phyloP scores from a whole-genome alignment of 108 stramenopile species.

The Pseudonitzschia multiseries region DNA sequence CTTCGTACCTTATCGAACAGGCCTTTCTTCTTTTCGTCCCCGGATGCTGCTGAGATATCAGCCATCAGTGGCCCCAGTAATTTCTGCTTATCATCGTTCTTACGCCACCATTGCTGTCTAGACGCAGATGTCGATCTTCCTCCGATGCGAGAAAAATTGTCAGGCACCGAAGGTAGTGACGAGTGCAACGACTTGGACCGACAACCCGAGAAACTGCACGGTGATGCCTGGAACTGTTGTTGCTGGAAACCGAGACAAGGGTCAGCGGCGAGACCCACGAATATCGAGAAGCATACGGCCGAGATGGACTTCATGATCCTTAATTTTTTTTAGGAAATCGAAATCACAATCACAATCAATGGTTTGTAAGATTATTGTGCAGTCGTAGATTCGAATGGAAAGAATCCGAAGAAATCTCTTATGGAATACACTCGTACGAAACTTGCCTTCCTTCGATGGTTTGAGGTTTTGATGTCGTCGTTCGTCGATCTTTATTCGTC shows the following conservation, averaged over 20 bases:
- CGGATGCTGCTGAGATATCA: background rate
- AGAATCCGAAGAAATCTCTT: no score
- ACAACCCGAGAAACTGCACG: conserved; percentile 2
- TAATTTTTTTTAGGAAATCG: no score
- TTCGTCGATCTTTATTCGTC: no score
- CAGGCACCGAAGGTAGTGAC: background rate
- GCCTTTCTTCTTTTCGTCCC: conserved; percentile 4
- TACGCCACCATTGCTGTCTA: conserved; percentile 1
- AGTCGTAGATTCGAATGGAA: no score
- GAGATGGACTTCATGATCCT: background rate
- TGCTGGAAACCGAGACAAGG: conserved; percentile 6
- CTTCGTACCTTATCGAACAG: conserved; percentile 9
- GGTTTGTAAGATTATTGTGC: no score
- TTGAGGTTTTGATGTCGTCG: no score
- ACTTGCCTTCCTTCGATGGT: no score
- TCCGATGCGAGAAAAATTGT: conserved; percentile 1
- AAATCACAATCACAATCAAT: no score
- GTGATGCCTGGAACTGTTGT: background rate
- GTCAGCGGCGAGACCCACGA: background rate
- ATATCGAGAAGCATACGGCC: background rate
- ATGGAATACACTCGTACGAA: no score
- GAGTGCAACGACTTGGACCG: conserved; percentile 5
- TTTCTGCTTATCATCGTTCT: conserved; percentile 7
- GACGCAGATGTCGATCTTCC: background rate
- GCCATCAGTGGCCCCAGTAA: background rate